Evolutionary conservation across 2,329 filamentous ascomycete genomes (phyloP), one percentile per base, ranked within the genome.

Genomic region (Neopestalotiopsis clavispora): DNA sequence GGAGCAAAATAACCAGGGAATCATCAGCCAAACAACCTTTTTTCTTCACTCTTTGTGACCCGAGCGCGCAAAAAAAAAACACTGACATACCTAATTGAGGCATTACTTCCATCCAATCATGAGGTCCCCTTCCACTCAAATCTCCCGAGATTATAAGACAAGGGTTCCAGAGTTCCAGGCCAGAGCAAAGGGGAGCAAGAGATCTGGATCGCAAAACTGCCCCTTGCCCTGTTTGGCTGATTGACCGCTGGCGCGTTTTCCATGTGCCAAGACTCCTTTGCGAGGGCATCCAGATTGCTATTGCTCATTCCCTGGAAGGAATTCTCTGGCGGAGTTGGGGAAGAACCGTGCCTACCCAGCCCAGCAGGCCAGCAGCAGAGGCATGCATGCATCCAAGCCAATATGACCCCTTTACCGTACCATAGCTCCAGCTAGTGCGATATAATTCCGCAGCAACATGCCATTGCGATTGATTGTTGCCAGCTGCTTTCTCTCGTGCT

Each of bases 141-240:
- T 34, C 17, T 65, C 30, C 74, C 73, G 75, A 76, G 72, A 76
- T 76, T 76, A 67, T 71, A 69, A 71, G 74, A 73, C 65, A 74
- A 67, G 69, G 34, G 67, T 64, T 68, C 67, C 65, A 69, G 68
- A 74, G 68, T 65, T 72, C 71, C 72, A 74, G 67, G 32, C 62
- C 68, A 71, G 23, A 28, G 23, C 23, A 28, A 28, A 28, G 23
- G 23, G 69, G 62, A 64, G 67, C 64, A 59, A 34, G 23, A 70
- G 64, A 73, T 73, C 72, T 70, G 67, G 71, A 71, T 70, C 66
- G 68, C 65, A 42, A 60, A 67, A 40, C 67, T 71, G 20, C 20
- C 61, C 61, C 34, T 42, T 20, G 17, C n/a, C 13, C 61, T 64
- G 38, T 49, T 17, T 49, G 42, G 42, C 10, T n/a, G 23, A 28